Conservation (phyloP, 352 stramenopile species). For the Synura sp. region DNA sequence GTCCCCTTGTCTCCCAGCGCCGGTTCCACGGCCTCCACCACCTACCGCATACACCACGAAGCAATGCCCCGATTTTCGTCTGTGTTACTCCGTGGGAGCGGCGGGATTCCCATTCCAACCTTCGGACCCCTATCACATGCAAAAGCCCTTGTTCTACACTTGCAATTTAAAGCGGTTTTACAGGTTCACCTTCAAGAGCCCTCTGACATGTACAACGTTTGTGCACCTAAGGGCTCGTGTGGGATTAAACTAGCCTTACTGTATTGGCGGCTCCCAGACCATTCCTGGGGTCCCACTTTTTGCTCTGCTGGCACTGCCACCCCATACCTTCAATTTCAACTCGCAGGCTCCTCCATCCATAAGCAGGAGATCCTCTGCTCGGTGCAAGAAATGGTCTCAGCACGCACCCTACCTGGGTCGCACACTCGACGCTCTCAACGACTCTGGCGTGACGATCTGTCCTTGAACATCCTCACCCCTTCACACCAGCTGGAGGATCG, state of each 20-base stretch:
- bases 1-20: slow-evolving; percentile 4
- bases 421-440: slow-evolving; percentile 6
- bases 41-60: neutral
- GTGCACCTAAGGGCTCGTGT: slow-evolving; percentile 11
- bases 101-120: slow-evolving; percentile 5
- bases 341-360: neutral
- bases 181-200: slow-evolving; percentile 25
- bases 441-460: slow-evolving; percentile 15
- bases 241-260: slow-evolving; percentile 20
- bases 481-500: slow-evolving; percentile 1
- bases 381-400: slow-evolving; percentile 4
- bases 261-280: slow-evolving; percentile 13
- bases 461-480: neutral
- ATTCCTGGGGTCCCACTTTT: neutral
- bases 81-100: neutral
- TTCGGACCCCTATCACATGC: slow-evolving; percentile 5
- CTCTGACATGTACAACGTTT: slow-evolving; percentile 22
- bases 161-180: slow-evolving; percentile 17
- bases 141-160: slow-evolving; percentile 16
- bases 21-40: slow-evolving; percentile 1
- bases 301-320: neutral
- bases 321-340: slow-evolving; percentile 16
- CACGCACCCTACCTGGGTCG: neutral
- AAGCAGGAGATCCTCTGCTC: slow-evolving; percentile 6
- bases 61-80: neutral